phyloP scores from a whole-genome alignment of 129 eudicot genomes.

The Flaveria sonorensis region DNA sequence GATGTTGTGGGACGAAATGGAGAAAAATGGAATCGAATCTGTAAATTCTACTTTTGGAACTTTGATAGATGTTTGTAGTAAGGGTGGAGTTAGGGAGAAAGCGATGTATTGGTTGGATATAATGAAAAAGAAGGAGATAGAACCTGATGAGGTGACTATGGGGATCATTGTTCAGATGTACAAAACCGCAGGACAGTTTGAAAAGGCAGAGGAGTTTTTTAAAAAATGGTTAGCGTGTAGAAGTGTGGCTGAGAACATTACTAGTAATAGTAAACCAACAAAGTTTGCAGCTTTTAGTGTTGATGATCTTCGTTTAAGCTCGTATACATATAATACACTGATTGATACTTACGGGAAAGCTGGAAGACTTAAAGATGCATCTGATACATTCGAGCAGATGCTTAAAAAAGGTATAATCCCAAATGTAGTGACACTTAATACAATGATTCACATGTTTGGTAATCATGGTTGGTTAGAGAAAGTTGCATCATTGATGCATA shows the following conservation, averaged over 20 bases:
- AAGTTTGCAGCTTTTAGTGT: conserved; percentile 13
- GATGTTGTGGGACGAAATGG: conserved; percentile 68
- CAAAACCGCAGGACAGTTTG: conserved; percentile 76
- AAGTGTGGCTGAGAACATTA: conserved; percentile 13
- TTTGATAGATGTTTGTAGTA: conserved; percentile 85
- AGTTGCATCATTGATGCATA: conserved; percentile 57
- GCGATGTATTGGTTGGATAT: conserved; percentile 61
- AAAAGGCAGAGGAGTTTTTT: conserved; percentile 69
- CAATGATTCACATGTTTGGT: conserved; percentile 88
- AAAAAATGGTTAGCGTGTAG: conserved; percentile 65
- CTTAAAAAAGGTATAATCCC: conserved; percentile 63
- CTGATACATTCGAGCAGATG: conserved; percentile 58
- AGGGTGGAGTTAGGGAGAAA: conserved; percentile 67
- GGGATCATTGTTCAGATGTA: conserved; percentile 78
- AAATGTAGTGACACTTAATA: conserved; percentile 76
- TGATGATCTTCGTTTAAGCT: conserved; percentile 51
- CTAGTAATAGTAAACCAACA: conserved; percentile 23
- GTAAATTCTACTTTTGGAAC: conserved; percentile 86
- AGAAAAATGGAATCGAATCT: conserved; percentile 42
- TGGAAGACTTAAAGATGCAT: conserved; percentile 68
- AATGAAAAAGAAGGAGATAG: conserved; percentile 67
- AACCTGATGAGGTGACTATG: conserved; percentile 86
- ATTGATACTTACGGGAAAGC: conserved; percentile 91
- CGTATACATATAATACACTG: conserved; percentile 70
- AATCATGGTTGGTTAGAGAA: conserved; percentile 67